phyloP scores from a whole-genome alignment of 2,329 filamentous ascomycete genomes.

The Albifimbria verrucaria region DNA sequence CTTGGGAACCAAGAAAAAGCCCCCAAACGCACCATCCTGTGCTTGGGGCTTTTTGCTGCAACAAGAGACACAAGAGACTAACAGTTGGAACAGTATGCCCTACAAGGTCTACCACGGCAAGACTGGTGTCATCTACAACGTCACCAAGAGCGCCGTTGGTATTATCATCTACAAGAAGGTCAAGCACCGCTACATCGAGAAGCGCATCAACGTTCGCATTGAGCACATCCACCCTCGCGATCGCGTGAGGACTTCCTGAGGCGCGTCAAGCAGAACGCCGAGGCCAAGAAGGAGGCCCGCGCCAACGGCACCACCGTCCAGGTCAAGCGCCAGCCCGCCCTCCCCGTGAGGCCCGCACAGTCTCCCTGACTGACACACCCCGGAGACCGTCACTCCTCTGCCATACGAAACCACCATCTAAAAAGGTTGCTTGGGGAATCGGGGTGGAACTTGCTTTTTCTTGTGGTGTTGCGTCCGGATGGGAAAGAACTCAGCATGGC shows the following conservation, averaged over 20 bases:
- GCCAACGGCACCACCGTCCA: slow-evolving; percentile 79
- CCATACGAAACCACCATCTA: slow-evolving; percentile 99
- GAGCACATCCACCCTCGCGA: slow-evolving; percentile 96
- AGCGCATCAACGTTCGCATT: slow-evolving; percentile 98
- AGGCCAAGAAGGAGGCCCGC: slow-evolving; percentile 91
- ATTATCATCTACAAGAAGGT: slow-evolving; percentile 99
- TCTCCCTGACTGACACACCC: slow-evolving; percentile 78
- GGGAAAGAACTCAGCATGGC: slow-evolving; percentile 42
- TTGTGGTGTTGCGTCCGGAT: slow-evolving; percentile 41
- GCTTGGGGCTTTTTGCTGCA: slow-evolving; percentile 7
- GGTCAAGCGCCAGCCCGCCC: slow-evolving; percentile 85
- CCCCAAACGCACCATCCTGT: background rate
- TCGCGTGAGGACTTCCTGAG: slow-evolving; percentile 95
- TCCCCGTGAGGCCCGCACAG: slow-evolving; percentile 74
- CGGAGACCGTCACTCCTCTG: slow-evolving; percentile 87
- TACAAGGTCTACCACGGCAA: slow-evolving; percentile 99
- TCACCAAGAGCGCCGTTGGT: slow-evolving; percentile 95
- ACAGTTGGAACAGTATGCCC: slow-evolving; percentile 71
- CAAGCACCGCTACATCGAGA: slow-evolving; percentile 99
- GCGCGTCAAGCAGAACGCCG: slow-evolving; percentile 95
- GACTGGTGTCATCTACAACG: slow-evolving; percentile 98
- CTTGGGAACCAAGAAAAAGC: slow-evolving; percentile 10
- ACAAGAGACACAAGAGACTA: slow-evolving; percentile 21
- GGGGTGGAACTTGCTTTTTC: slow-evolving; percentile 33
- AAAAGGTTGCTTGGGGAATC: slow-evolving; percentile 30